phyloP scores from a whole-genome alignment of 2,329 filamentous ascomycete species.

The Colletotrichum scovillei region DNA sequence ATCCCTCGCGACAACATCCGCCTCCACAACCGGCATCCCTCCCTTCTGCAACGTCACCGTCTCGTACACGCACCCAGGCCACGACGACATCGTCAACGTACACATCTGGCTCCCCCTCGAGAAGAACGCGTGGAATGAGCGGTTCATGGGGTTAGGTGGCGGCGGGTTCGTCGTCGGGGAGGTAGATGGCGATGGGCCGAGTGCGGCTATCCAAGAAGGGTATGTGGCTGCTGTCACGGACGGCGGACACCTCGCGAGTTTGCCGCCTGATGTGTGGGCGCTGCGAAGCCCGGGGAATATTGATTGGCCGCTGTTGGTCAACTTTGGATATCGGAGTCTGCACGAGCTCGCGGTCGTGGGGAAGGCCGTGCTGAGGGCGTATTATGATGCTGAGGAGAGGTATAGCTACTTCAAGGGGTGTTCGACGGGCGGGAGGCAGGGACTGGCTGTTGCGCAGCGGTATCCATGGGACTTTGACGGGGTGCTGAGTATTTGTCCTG shows the following conservation, averaged over 20 bases:
- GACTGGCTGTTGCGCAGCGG: slow-evolving; percentile 63
- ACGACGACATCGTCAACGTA: slow-evolving; percentile 10
- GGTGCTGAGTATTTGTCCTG: slow-evolving; percentile 60
- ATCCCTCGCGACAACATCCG: not conserved
- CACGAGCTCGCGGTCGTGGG: slow-evolving; percentile 54
- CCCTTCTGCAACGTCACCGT: slow-evolving; percentile 38
- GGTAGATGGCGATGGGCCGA: not conserved
- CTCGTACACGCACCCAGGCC: slow-evolving; percentile 23
- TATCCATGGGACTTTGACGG: slow-evolving; percentile 70
- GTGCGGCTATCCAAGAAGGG: slow-evolving; percentile 48
- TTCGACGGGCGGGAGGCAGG: slow-evolving; percentile 70
- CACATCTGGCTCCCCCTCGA: slow-evolving; percentile 34
- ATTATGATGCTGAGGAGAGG: slow-evolving; percentile 54
- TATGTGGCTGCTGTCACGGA: slow-evolving; percentile 39
- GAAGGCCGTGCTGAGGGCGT: slow-evolving; percentile 58
- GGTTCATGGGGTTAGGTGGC: slow-evolving; percentile 35
- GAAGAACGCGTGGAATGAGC: slow-evolving; percentile 28
- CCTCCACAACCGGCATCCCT: not conserved
- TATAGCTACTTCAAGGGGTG: slow-evolving; percentile 67
- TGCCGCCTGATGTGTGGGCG: slow-evolving; percentile 32
- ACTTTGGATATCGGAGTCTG: slow-evolving; percentile 10
- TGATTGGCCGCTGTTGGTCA: not conserved
- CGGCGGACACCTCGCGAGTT: slow-evolving; percentile 36
- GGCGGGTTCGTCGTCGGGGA: slow-evolving; percentile 30
- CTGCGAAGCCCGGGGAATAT: slow-evolving; percentile 25